Percentiles rank a stretch among this genome's conserved stretches.
Conservation (phyloP, 2,329 filamentous ascomycete species). For the Trichoderma koningii region DNA sequence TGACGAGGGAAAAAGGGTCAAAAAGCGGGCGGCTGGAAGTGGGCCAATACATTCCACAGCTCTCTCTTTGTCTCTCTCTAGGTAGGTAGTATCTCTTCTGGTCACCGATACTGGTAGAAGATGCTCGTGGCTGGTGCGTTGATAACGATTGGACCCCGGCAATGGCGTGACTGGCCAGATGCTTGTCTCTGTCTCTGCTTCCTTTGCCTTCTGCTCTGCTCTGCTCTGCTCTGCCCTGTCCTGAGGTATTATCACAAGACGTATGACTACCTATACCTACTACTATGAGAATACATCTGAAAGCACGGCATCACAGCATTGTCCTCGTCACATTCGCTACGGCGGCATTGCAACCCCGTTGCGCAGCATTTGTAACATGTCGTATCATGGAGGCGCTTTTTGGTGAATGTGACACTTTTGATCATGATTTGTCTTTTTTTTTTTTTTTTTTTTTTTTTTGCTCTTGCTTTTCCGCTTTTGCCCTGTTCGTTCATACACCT, state of each 20-base stretch:
- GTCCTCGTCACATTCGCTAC: constrained; percentile 2
- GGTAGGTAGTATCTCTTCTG: no score
- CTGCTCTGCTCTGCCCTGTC: no score
- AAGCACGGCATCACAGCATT: not conserved
- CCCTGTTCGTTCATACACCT: no score
- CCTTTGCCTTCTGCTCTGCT: not conserved
- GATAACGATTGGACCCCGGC: constrained; percentile 24
- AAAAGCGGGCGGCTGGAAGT: constrained; percentile 11
- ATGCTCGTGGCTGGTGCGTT: constrained; percentile 22
- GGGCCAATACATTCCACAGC: not conserved
- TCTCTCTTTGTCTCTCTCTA: no score
- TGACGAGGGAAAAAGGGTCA: no score
- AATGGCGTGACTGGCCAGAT: constrained; percentile 22
- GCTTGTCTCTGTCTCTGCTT: not conserved
- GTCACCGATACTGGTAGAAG: constrained; percentile 13
- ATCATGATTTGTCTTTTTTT: not conserved
- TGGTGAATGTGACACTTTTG: not conserved
- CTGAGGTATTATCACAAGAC: no score
- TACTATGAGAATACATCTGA: no score
- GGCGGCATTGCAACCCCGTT: constrained; percentile 6
- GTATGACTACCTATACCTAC: not conserved
- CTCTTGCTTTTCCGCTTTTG: no score
- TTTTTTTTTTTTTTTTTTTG: not conserved
- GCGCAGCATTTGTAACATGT: constrained; percentile 4
- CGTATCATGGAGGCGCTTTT: not conserved